Percentiles rank a stretch among this genome's conserved stretches.
Evolutionary conservation across 805 yeast species (phyloP).

Genomic region (Metschnikowia noctiluminum): DNA sequence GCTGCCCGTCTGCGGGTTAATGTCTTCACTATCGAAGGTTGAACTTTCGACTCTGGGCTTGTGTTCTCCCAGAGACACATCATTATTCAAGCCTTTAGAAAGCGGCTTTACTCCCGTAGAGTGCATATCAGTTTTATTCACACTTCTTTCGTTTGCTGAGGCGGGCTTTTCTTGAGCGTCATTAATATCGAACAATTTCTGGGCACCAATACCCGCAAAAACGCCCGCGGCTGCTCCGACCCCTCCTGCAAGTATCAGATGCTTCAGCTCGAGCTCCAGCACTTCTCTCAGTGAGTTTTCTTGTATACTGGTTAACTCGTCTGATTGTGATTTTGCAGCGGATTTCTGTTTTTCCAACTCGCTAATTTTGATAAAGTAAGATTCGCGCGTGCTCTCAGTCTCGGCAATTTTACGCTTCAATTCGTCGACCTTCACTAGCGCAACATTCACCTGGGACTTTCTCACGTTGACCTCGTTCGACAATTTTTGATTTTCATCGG

Average conservation of each 20-base stretch:
- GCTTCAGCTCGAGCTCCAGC: conserved; percentile 7
- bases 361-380: conserved; percentile 24
- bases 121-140: too few species aligned
- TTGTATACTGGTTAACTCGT: conserved; percentile 9
- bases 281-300: conserved; percentile 1
- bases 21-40: background rate
- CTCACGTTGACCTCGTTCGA: conserved; percentile 62
- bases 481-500: conserved; percentile 57
- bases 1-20: background rate
- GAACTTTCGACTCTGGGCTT: background rate
- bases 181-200: background rate
- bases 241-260: conserved; percentile 7
- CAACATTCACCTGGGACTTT: conserved; percentile 64
- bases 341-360: conserved; percentile 14
- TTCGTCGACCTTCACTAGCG: conserved; percentile 48
- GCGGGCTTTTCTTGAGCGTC: background rate
- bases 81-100: background rate
- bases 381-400: conserved; percentile 21
- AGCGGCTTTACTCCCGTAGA: background rate
- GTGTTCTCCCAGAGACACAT: background rate
- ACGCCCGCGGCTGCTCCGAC: conserved; percentile 9
- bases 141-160: too few species aligned
- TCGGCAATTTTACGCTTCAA: conserved; percentile 29
- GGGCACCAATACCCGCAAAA: conserved; percentile 6
- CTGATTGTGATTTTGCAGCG: conserved; percentile 9